A percentile compares a stretch with the other conserved stretches of the same genome.
Conservation (phyloP, 1,284 basidiomycete species). For the Boletus chippewaensis region DNA sequence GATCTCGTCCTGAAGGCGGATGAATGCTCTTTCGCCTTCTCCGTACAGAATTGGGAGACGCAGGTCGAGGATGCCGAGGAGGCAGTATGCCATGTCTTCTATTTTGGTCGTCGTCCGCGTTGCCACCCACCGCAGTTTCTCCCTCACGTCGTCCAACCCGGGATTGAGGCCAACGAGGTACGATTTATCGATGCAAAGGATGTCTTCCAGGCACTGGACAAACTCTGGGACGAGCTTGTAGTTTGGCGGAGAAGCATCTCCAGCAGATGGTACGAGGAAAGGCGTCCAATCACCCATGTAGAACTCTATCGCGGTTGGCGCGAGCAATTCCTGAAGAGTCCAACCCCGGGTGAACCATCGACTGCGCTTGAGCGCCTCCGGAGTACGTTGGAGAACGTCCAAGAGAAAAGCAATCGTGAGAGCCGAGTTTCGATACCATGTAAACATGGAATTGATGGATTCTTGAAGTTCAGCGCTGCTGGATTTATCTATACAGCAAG, state of each 20-base stretch:
- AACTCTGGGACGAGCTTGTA: conserved; percentile 21
- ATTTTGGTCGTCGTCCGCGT: conserved; percentile 21
- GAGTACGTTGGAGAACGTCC: conserved; percentile 17
- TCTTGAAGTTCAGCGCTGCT: conserved; percentile 26
- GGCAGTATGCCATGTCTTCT: conserved; percentile 26
- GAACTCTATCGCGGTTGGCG: conserved; percentile 20
- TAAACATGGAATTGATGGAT: conserved; percentile 28
- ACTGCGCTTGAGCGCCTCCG: conserved; percentile 17
- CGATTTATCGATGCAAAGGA: conserved; percentile 17
- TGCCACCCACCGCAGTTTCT: conserved; percentile 23
- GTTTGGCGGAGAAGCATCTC: conserved; percentile 5
- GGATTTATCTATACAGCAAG: conserved; percentile 26
- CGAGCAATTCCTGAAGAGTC: conserved; percentile 27
- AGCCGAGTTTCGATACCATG: conserved; percentile 24
- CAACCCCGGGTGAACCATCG: conserved; percentile 25
- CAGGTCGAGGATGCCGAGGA: conserved; percentile 26
- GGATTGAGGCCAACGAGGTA: conserved; percentile 21
- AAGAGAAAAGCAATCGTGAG: conserved; percentile 24
- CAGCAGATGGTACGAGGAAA: conserved; percentile 8
- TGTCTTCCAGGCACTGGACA: conserved; percentile 15
- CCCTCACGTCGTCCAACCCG: conserved; percentile 19
- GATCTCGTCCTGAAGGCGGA: conserved; percentile 29
- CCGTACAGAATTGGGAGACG: conserved; percentile 24
- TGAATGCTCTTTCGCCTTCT: conserved; percentile 20
- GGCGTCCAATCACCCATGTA: conserved; percentile 24